phyloP scores from a whole-genome alignment of 257 asterid genomes.

The Solanum stenotomum region DNA sequence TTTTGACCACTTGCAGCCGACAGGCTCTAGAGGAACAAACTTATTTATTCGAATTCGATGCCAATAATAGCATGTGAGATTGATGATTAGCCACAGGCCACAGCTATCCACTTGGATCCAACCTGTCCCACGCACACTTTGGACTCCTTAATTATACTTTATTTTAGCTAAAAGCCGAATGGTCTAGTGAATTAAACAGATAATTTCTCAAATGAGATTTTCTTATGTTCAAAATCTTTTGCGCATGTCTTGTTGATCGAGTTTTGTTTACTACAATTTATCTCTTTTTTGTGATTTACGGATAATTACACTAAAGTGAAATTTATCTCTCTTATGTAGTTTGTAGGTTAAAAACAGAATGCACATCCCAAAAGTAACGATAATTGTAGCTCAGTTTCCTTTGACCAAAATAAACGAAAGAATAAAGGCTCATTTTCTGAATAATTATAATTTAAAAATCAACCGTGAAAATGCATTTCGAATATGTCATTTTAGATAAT shows the following conservation, averaged over 20 bases:
- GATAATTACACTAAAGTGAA: fast-evolving
- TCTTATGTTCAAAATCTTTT: background rate
- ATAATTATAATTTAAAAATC: background rate
- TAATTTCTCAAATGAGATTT: background rate
- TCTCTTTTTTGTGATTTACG: background rate
- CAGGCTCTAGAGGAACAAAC: background rate
- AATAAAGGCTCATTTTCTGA: background rate
- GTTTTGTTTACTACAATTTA: background rate
- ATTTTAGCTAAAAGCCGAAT: background rate
- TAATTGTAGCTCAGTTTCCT: fast-evolving
- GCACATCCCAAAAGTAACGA: fast-evolving
- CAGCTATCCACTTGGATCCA: background rate
- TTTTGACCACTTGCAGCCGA: background rate
- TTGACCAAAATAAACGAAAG: background rate
- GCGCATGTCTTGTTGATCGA: fast-evolving
- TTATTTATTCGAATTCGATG: background rate
- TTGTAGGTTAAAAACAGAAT: no score
- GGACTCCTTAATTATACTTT: background rate
- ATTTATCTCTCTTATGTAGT: no score
- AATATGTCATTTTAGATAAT: background rate
- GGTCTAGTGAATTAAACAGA: background rate
- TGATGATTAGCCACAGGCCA: background rate
- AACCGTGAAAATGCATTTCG: fast-evolving
- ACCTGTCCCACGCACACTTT: background rate
- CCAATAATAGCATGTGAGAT: background rate